Conservation (phyloP, 2,329 filamentous ascomycete genomes). For the Phyllosticta paracitricarpa region DNA sequence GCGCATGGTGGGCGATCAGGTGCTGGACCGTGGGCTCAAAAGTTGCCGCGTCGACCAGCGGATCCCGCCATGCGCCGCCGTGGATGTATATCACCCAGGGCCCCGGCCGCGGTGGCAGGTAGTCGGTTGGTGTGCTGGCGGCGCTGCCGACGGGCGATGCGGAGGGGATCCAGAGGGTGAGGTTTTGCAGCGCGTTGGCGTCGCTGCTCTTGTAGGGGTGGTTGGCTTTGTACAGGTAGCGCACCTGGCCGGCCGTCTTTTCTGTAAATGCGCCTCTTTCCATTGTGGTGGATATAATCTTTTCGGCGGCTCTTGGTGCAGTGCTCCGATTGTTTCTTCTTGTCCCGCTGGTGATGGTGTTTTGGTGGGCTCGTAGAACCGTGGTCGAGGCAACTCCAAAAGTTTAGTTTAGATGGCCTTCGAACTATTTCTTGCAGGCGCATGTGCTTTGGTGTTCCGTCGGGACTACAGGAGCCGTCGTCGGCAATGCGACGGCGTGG, state of each 20-base stretch:
- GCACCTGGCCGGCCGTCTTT: not conserved
- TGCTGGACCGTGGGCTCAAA: conserved; percentile 28
- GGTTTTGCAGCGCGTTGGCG: not conserved
- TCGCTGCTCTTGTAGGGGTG: not conserved
- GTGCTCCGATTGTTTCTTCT: not conserved
- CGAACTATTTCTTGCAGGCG: not conserved
- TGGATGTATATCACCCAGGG: conserved; percentile 32
- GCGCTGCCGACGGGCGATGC: not conserved
- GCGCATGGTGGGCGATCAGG: conserved; percentile 21
- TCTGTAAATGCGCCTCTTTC: not conserved
- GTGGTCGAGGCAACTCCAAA: not conserved
- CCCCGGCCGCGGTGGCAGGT: not conserved
- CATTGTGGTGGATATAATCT: not conserved
- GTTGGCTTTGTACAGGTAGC: not conserved
- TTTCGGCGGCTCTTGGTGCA: not conserved
- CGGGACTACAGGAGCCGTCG: not conserved
- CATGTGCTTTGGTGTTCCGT: not conserved
- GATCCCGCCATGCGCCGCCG: conserved; percentile 42
- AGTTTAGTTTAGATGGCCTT: not conserved
- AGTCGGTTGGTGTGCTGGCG: not conserved
- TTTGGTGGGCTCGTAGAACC: not conserved
- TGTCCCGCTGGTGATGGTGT: not conserved
- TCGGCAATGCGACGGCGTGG: not conserved
- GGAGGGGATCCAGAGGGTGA: not conserved
- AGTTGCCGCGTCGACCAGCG: conserved; percentile 27